Conservation (phyloP, 805 yeast species). For the Saccharomycopsis sp. region DNA sequence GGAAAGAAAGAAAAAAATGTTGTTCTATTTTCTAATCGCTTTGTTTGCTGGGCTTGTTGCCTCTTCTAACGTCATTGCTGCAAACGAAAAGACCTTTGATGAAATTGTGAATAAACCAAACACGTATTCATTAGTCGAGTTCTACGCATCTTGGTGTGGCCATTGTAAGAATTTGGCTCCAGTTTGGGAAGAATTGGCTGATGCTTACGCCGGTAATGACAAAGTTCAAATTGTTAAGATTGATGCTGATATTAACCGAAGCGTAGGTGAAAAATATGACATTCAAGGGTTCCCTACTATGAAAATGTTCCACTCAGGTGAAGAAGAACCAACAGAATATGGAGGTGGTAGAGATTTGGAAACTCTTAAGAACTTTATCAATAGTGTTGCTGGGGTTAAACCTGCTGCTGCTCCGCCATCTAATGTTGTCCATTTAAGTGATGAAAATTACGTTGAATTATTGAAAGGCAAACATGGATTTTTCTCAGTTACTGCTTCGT, state of each 20-base stretch:
- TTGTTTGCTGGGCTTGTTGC: background rate
- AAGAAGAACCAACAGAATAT: constrained; percentile 36
- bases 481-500: constrained; percentile 44
- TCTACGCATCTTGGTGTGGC: constrained; percentile 88
- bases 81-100: constrained; percentile 45
- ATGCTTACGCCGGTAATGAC: constrained; percentile 38
- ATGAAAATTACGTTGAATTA: constrained; percentile 34
- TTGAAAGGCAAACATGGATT: constrained; percentile 31
- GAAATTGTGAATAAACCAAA: constrained; percentile 50
- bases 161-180: constrained; percentile 92
- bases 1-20: background rate
- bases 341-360: constrained; percentile 42
- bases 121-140: constrained; percentile 71
- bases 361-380: constrained; percentile 41
- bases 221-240: constrained; percentile 38
- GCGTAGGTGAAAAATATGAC: constrained; percentile 40
- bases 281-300: constrained; percentile 45
- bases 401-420: constrained; percentile 24
- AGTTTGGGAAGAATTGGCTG: constrained; percentile 79
- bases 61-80: constrained; percentile 31
- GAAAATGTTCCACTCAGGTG: constrained; percentile 38
- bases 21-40: background rate
- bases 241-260: constrained; percentile 46
- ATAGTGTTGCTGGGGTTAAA: constrained; percentile 30
- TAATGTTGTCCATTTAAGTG: constrained; percentile 28